A percentile compares a stretch with the other conserved stretches of the same genome.
These are phyloP conservation scores for Pulveroboletus sp. DNA, from an alignment of 768 basidiomycete genomes.

Conservation along the genomic window DNA sequence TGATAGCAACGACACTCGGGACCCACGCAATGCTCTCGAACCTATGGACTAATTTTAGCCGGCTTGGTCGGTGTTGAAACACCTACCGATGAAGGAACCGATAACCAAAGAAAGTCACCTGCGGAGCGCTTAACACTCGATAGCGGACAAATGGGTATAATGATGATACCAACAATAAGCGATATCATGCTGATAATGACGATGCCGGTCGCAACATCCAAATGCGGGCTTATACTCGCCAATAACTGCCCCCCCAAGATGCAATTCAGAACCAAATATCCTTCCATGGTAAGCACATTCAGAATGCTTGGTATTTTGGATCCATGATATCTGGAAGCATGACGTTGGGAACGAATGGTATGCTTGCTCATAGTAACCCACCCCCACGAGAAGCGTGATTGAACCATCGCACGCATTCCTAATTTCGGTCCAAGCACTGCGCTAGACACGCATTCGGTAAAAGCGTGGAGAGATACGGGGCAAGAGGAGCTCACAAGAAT, in stretches of 20 bases:
- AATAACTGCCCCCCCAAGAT: constrained; percentile 65
- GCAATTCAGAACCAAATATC: constrained; percentile 56
- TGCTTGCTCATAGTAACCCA: constrained; percentile 24
- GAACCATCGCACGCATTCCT: constrained; percentile 58
- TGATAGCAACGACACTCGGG: constrained; percentile 67
- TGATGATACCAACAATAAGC: constrained; percentile 21
- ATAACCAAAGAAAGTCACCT: constrained; percentile 35
- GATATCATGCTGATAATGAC: constrained; percentile 33
- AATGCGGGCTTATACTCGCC: constrained; percentile 40
- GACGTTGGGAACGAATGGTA: not conserved
- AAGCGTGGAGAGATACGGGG: too few relatives aligned
- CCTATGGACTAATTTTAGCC: constrained; percentile 33
- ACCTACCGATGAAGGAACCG: not conserved
- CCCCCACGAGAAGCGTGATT: constrained; percentile 54
- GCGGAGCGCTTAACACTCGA: not conserved
- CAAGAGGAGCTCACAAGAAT: too few relatives aligned
- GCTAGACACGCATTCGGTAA: constrained; percentile 23
- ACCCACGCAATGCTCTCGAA: constrained; percentile 78
- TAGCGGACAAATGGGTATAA: not conserved
- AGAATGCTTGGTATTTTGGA: constrained; percentile 41
- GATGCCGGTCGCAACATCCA: constrained; percentile 32
- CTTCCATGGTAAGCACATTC: constrained; percentile 50
- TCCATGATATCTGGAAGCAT: constrained; percentile 36
- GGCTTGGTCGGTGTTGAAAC: not conserved
- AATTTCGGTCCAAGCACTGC: constrained; percentile 53